Evolutionary conservation across 495 filamentous ascomycete genomes (phyloP), one percentile per base, ranked within the genome.

Genomic region (Cairneyella variabilis): DNA sequence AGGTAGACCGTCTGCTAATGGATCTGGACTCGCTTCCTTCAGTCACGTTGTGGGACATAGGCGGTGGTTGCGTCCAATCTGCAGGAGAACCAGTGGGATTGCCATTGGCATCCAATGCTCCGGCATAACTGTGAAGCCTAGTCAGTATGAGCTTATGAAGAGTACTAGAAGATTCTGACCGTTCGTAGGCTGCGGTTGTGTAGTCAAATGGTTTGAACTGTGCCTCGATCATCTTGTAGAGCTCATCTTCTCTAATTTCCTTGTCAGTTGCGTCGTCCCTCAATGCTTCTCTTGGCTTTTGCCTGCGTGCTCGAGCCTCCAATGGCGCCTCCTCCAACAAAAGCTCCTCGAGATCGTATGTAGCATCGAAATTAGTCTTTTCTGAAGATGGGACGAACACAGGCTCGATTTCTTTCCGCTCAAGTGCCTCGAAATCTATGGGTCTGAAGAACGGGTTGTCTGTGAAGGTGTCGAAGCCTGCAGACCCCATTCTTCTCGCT

Each of bases 281-380:
- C 56, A 98, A 71, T 65, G 86, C 83, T 53, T 95, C 91, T 48
- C 93, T 80, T 0, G 93, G 93, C 66, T 96, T 95, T 67, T 98
- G 93, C 60, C 91, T 79, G 56, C 93, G 82, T 37, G 93, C 89
- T 56, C 93, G 76, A 27, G 95, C 93, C 69, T 98, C 93, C 4
- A 98, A 72, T 11, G 93, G 93, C 22, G 93, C 95, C 66, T 98
- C 93, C 70, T 98, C 95, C 42, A 98, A 70, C 20, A 98, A 70
- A 23, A 98, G 70, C 66, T 98, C 93, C 65, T 98, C 93, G 48
- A 98, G 69, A 69, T 98, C 93, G 64, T 98, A 98, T 1, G 93
- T 98, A 3, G 93, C 93, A 70, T 98, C 93, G 57, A 98, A 98
- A 68, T 98, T 98, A 5, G 95, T 96, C 78, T 98, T 98, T 45